Evolutionary conservation across 169 alveolate genomes (phyloP).

Genomic region (Plasmodium cynomolgi): DNA sequence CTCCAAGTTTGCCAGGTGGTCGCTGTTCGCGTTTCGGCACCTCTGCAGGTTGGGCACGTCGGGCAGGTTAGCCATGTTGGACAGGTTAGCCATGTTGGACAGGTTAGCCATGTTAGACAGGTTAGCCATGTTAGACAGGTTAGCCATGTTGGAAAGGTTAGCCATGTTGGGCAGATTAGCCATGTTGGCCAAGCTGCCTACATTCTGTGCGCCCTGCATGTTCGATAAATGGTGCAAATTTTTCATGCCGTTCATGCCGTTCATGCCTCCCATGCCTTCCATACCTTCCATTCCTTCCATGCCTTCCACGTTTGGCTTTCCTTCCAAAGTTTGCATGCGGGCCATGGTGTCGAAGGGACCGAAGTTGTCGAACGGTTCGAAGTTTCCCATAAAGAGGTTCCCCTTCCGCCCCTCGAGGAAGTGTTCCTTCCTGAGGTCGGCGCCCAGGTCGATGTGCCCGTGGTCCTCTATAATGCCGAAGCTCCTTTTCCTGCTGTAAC

Average conservation of each 20-base stretch:
- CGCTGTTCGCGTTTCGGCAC: neutral
- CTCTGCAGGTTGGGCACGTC: neutral
- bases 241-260: neutral
- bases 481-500: neutral
- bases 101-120: too few species aligned
- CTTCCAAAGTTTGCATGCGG: neutral
- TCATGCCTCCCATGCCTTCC: neutral
- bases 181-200: neutral
- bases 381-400: neutral
- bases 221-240: neutral
- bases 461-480: neutral
- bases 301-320: neutral
- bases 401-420: neutral
- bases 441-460: neutral
- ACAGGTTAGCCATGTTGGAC: too few species aligned
- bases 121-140: too few species aligned
- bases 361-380: neutral
- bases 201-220: neutral
- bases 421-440: neutral
- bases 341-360: neutral
- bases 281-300: neutral
- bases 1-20: neutral
- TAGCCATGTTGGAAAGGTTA: too few species aligned
- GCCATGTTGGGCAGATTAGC: too few species aligned
- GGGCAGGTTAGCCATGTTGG: too few species aligned